phyloP scores from a whole-genome alignment of 352 stramenopile genomes.

The Stramenopiles sp. region DNA sequence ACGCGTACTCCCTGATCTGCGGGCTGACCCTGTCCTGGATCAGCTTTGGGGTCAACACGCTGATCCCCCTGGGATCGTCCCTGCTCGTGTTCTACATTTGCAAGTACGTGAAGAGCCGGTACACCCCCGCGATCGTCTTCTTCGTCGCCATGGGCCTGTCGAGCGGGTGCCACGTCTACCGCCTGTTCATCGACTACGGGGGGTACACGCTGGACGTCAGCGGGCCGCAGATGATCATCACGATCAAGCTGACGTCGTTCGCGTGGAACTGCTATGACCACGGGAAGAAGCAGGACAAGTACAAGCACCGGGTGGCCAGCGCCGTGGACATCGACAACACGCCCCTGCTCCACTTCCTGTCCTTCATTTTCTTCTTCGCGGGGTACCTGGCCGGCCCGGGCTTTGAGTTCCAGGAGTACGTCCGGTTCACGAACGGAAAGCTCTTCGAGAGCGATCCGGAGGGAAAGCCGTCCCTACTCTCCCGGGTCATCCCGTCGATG shows the following conservation, averaged over 20 bases:
- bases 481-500: background rate
- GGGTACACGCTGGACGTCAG: slow-evolving; percentile 62
- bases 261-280: slow-evolving; percentile 92
- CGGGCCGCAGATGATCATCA: slow-evolving; percentile 67
- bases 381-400: slow-evolving; percentile 78
- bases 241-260: slow-evolving; percentile 90
- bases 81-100: background rate
- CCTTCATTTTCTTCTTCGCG: slow-evolving; percentile 89
- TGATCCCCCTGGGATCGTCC: background rate
- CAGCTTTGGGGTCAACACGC: background rate
- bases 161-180: slow-evolving; percentile 62
- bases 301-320: slow-evolving; percentile 20
- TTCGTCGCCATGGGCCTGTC: background rate
- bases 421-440: slow-evolving; percentile 16
- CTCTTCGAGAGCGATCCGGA: background rate
- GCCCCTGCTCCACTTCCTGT: slow-evolving; percentile 74
- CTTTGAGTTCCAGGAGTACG: slow-evolving; percentile 81
- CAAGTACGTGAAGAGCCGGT: background rate
- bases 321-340: slow-evolving; percentile 37
- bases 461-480: background rate
- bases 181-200: slow-evolving; percentile 85
- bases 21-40: background rate
- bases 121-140: background rate
- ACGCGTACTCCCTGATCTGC: background rate
- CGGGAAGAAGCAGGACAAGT: slow-evolving; percentile 28